These are phyloP conservation scores for Onygena corvina DNA, from an alignment of 2,329 filamentous ascomycete species.

Conservation along the genomic window DNA sequence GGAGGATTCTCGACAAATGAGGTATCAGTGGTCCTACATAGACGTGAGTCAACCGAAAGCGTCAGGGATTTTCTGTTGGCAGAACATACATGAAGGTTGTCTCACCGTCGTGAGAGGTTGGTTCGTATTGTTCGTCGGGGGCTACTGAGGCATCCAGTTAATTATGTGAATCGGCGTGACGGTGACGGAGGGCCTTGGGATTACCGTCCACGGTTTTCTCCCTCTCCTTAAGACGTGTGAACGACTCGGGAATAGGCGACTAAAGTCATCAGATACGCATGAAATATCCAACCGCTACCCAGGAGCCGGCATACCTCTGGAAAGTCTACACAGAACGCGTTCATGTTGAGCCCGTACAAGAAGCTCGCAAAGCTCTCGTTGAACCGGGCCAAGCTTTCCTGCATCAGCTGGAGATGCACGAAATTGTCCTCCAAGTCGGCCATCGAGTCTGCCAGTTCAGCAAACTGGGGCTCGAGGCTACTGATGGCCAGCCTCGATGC, in stretches of 20 bases:
- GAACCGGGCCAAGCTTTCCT: constrained; percentile 85
- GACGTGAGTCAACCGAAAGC: constrained; percentile 76
- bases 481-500: constrained; percentile 55
- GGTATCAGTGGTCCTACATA: constrained; percentile 71
- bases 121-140: background rate
- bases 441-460: constrained; percentile 85
- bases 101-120: constrained; percentile 45
- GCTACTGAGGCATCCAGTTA: background rate
- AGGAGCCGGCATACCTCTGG: constrained; percentile 55
- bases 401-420: constrained; percentile 93
- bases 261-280: constrained; percentile 25
- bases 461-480: constrained; percentile 76
- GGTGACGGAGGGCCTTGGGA: too few species aligned
- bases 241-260: constrained; percentile 76
- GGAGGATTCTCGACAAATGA: constrained; percentile 80
- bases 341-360: constrained; percentile 95
- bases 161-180: too few species aligned
- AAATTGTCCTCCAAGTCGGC: constrained; percentile 94
- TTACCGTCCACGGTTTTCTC: too few species aligned
- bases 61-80: constrained; percentile 33
- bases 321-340: constrained; percentile 96
- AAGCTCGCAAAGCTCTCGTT: constrained; percentile 94
- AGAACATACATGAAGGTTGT: constrained; percentile 67
- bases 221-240: constrained; percentile 50
- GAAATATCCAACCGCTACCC: background rate